Percentiles rank a stretch among this genome's conserved stretches.
These are phyloP conservation scores for Hevea brasiliensis DNA, from an alignment of 345 rosid genomes.

Conservation along the genomic window DNA sequence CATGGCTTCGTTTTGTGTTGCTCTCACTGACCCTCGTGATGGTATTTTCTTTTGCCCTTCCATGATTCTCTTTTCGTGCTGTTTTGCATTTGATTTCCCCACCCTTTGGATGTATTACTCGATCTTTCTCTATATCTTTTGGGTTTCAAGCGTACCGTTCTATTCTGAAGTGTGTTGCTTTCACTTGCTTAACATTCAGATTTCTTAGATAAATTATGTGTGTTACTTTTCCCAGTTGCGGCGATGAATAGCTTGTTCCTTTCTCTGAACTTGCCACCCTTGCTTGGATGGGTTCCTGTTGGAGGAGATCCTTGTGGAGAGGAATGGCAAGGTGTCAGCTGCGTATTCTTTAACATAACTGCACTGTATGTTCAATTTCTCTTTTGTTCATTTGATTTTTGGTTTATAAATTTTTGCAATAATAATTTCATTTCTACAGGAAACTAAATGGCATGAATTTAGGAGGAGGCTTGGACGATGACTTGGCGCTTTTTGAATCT, in stretches of 20 bases:
- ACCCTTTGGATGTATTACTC: background rate
- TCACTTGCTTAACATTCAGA: background rate
- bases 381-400: conserved; percentile 16
- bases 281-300: conserved; percentile 60
- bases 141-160: background rate
- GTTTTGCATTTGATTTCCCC: background rate
- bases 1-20: conserved; percentile 45
- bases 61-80: background rate
- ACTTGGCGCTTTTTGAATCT: conserved; percentile 55
- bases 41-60: conserved; percentile 43
- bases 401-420: background rate
- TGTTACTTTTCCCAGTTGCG: conserved; percentile 39
- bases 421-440: conserved; percentile 43
- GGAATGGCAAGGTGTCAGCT: conserved; percentile 78
- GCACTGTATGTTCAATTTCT: conserved; percentile 53
- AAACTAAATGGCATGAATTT: conserved; percentile 57
- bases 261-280: conserved; percentile 62
- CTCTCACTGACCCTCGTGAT: conserved; percentile 59
- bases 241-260: conserved; percentile 70
- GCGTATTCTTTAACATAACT: conserved; percentile 76
- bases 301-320: conserved; percentile 98
- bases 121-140: conserved; percentile 19
- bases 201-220: background rate
- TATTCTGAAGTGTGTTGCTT: background rate
- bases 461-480: conserved; percentile 58